Base-by-base conservation (phyloP, 495 filamentous ascomycete species). In the Hyaloscypha finlandica region DNA sequence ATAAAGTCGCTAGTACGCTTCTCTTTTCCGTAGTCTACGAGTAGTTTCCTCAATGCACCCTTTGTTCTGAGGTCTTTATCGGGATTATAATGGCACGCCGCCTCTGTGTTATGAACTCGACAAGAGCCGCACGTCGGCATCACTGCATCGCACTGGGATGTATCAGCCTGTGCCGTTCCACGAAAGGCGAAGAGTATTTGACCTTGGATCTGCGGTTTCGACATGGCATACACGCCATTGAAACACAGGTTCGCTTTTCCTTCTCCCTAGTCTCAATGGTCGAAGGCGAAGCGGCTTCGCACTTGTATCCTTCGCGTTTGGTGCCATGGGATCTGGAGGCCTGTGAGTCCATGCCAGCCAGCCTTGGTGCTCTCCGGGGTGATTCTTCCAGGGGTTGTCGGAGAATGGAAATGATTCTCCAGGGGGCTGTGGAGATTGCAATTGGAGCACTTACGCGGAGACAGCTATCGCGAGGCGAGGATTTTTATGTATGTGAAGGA, bases 151-250 rank as follows among this genome's bases (percentile, higher is more conserved):
- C 81, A 84, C 81, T 83, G 52, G 22, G n/a, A 31, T 8, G 19
- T 59, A 20, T 30, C 22, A 51, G 42, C 42, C 16, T 19, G 25
- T 0, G 4, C 56, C 30, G 39, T 37, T 31, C 8, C 12, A 8
- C 30, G 14, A 39, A 6, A 11, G 2, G 37, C 25, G 30, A 12
- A 48, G 4, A 4, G 4, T 48, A 4, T 16, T 6, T 53, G 30
- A 78, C 80, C 76, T 82, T 83, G 14, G 76, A 78, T 68, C 82
- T 82, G 1, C 81, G 73, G 59, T 76, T 80, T 9, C 81, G 70
- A 65, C 81, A 83, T 9, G 79, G 77, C 52, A 81, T 74, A 56
- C 81, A 83, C 5, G 81, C 81, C 20, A 73, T 78, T 8, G 79
- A 79, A 4, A 82, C 74, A 53, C 78, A 80, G 54, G 25, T 25